Conservation (phyloP, 192 early-diverging fungal species). For the Rhizophagus sp. region DNA sequence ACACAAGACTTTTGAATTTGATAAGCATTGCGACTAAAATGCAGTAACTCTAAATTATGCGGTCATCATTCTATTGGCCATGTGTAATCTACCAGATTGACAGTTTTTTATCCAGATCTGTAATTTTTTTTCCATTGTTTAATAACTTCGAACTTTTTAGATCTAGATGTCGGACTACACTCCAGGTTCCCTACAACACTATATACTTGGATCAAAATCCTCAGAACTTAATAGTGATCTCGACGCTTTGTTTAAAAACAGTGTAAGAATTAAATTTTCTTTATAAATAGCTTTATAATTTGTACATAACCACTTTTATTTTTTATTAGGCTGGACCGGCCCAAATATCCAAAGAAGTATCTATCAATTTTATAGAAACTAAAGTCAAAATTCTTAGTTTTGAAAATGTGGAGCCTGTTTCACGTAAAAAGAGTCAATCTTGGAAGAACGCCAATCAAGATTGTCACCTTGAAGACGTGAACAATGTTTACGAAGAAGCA, state of each 20-base stretch:
- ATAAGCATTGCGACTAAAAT: not conserved
- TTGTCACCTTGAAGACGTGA: too few species aligned
- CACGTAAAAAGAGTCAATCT: too few species aligned
- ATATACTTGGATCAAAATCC: not conserved
- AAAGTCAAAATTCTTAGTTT: too few species aligned
- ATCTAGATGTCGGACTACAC: not conserved
- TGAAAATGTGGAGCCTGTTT: too few species aligned
- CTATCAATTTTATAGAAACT: too few species aligned
- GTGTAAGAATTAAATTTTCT: constrained; percentile 34
- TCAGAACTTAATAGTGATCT: constrained; percentile 50
- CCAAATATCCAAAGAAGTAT: constrained; percentile 25
- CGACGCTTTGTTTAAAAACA: constrained; percentile 66
- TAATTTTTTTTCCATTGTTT: not conserved
- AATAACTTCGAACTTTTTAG: not conserved
- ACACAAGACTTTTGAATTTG: not conserved
- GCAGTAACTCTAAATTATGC: too few species aligned
- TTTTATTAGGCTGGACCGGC: constrained; percentile 33
- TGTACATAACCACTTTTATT: not conserved
- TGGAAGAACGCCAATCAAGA: too few species aligned
- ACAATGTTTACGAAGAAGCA: too few species aligned
- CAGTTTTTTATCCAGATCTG: not conserved
- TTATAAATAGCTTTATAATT: not conserved
- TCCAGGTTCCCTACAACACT: not conserved
- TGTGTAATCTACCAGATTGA: not conserved
- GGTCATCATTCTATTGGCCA: not conserved